Evolutionary conservation across 1,139 yeast genomes (phyloP), one percentile per base, ranked within the genome.

Genomic region (Debaryomycetaceae sp.): DNA sequence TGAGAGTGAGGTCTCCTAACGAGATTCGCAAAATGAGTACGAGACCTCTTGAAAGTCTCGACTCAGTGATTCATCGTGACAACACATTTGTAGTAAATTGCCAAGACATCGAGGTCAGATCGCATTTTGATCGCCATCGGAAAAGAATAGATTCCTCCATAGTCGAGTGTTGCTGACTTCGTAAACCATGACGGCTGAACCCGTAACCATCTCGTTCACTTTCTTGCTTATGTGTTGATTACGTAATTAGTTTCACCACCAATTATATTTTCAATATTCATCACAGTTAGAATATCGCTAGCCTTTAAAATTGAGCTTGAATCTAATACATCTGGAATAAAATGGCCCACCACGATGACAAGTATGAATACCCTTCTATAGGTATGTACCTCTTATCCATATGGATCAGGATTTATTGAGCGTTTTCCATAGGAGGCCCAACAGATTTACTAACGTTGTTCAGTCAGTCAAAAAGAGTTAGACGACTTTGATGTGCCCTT

Each of bases 401-500:
- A 33, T 17, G 20, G 20, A 17, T 17, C 20, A 2, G 20, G 4
- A 17, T 17, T 17, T 17, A 17, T 2, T 4, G 4, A 17, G 11
- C 13, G 2, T 31, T 31, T 3, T 31, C n/a, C n/a, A n/a, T 31
- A 11, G 11, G 13, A 31, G 13, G 13, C 13, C 34, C 6, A 11
- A 9, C 27, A 9, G 49, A 41, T 42, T 56, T 45, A 49, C 51
- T 43, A 48, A 44, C 50, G 35, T 29, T 27, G 29, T 45, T 52
- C 45, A 49, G 49, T 45, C 8, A 24, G 33, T 11, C 72, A 66
- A 54, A 54, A 65, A 50, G 77, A 72, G 48, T 64, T 74, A 60
- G 78, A 74, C 51, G 70, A 63, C 36, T 59, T 67, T 47, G 66
- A 72, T 44, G 76, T 74, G 36, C 78, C 79, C 14, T 73, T 73